These are phyloP conservation scores for Pichia sp. DNA, from an alignment of 1,139 yeast genomes.

Conservation along the genomic window DNA sequence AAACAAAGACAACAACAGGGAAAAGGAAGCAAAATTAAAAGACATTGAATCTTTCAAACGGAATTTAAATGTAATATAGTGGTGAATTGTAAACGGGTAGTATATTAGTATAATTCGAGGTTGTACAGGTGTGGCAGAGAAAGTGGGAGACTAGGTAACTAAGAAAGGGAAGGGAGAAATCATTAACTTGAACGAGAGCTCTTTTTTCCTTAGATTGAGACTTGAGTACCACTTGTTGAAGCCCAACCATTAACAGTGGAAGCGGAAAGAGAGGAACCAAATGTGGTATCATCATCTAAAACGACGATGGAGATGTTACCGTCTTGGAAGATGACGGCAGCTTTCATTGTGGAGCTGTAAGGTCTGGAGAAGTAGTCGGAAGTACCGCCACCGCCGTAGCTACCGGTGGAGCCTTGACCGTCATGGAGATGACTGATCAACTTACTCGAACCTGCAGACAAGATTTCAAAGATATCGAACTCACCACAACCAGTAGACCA, in stretches of 20 bases:
- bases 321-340: constrained; percentile 76
- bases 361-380: constrained; percentile 87
- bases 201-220: constrained; percentile 22
- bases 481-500: constrained; percentile 98
- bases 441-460: constrained; percentile 65
- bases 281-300: constrained; percentile 52
- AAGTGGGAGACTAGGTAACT: neutral
- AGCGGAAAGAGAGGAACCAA: constrained; percentile 50
- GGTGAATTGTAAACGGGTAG: neutral
- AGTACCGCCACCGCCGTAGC: constrained; percentile 78
- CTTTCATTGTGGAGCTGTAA: constrained; percentile 69
- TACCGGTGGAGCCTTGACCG: constrained; percentile 68
- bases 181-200: neutral
- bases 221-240: constrained; percentile 46
- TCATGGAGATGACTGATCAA: constrained; percentile 81
- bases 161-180: neutral
- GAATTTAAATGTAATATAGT: neutral
- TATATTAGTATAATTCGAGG: neutral
- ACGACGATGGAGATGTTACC: constrained; percentile 55
- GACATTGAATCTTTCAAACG: neutral
- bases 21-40: neutral
- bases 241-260: constrained; percentile 57
- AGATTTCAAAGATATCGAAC: constrained; percentile 84
- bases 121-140: neutral
- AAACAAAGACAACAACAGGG: neutral